phyloP scores from a whole-genome alignment of 176 grass and related monocot species.

The Eremochloa ophiuroides region DNA sequence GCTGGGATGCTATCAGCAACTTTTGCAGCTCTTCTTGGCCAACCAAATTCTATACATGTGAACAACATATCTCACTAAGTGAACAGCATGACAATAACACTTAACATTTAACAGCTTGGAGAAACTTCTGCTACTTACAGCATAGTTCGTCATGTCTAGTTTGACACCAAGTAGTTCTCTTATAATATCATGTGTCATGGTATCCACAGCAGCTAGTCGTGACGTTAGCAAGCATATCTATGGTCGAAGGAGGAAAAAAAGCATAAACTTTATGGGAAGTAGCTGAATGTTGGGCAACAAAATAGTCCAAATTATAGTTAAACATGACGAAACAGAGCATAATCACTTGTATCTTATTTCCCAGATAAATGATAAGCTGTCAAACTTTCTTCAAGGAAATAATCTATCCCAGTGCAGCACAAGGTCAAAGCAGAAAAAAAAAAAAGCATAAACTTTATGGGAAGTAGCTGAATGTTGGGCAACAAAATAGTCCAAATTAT shows the following conservation, averaged over 20 bases:
- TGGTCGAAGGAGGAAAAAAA: conserved; percentile 20
- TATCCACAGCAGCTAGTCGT: conserved; percentile 75
- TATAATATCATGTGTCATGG: conserved; percentile 94
- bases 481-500: neutral
- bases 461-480: neutral
- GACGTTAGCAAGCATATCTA: conserved; percentile 72
- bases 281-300: neutral
- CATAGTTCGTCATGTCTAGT: conserved; percentile 85
- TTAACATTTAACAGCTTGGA: neutral
- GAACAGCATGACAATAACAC: neutral
- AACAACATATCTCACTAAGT: conserved; percentile 24
- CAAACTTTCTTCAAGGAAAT: neutral
- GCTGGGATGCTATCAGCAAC: conserved; percentile 48
- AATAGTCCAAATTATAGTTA: neutral
- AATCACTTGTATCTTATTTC: neutral
- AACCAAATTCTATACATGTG: conserved; percentile 49
- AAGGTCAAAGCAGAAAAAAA: too few relatives aligned
- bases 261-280: neutral
- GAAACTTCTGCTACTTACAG: conserved; percentile 48
- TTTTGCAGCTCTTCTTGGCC: conserved; percentile 74
- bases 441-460: conserved; percentile 9
- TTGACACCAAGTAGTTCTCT: conserved; percentile 82
- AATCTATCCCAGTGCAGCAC: neutral
- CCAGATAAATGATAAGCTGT: neutral
- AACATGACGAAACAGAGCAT: neutral